Percentiles rank a stretch among this genome's conserved stretches.
phyloP scores from a whole-genome alignment of 176 grass and related monocot genomes.

The Phyllostachys edulis region DNA sequence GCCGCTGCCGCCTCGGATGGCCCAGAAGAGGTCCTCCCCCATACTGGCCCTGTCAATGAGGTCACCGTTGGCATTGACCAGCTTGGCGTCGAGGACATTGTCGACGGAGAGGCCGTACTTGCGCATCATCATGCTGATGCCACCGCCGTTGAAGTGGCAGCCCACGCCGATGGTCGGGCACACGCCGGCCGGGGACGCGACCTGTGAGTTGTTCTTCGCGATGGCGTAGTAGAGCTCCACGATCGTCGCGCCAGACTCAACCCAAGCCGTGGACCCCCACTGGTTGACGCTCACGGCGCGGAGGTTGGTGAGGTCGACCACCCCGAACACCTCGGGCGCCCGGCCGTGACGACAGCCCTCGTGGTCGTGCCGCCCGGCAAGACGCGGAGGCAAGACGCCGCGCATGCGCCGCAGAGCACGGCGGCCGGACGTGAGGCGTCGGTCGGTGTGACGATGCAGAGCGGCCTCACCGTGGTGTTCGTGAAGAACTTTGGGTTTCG shows the following conservation, averaged over 20 bases:
- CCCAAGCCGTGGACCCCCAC: conserved; percentile 40
- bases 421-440: conserved; percentile 49
- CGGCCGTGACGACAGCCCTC: conserved; percentile 68
- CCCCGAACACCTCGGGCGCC: conserved; percentile 35
- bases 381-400: conserved; percentile 39
- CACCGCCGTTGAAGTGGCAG: conserved; percentile 65
- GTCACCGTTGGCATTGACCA: conserved; percentile 42
- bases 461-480: conserved; percentile 42
- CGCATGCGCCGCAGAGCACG: conserved; percentile 43
- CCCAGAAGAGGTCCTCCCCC: conserved; percentile 47
- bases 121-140: conserved; percentile 49
- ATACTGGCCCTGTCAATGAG: conserved; percentile 50
- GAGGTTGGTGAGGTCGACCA: conserved; percentile 51
- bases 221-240: conserved; percentile 59
- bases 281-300: conserved; percentile 27
- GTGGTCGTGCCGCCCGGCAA: conserved; percentile 81
- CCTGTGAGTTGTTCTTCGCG: background rate
- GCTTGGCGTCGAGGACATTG: conserved; percentile 58
- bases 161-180: conserved; percentile 62
- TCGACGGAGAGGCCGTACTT: conserved; percentile 54
- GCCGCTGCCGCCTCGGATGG: conserved; percentile 38
- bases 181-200: conserved; percentile 52
- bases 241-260: conserved; percentile 55
- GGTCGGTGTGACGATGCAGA: conserved; percentile 49
- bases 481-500: conserved; percentile 44